Evolutionary conservation across 768 basidiomycete genomes (phyloP), one percentile per base, ranked within the genome.

Genomic region (Suillus discolor): DNA sequence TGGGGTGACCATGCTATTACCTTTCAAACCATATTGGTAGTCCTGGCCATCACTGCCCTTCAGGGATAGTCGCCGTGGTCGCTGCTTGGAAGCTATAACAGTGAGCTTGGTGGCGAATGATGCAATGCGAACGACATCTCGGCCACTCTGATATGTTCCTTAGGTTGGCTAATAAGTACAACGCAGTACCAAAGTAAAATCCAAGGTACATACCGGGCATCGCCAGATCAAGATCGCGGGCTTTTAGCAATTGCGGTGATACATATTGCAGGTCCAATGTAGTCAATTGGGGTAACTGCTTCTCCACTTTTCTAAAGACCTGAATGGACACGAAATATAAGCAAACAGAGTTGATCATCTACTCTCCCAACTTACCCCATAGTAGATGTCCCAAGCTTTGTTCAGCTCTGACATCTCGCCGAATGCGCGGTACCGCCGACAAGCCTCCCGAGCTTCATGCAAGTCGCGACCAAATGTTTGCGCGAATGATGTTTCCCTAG

Each of bases 311-410:
- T 78, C 94, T 93, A 84, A 99, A 99, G 39, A 98, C 92, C 93
- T 96, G 68, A 7, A 47, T 53, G 49, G 20, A 57, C 18, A 42
- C 18, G 12, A 36, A 18, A 15, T 15, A 66, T 55, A 39, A 53
- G 36, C 44, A 51, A 61, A 69, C 25, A 65, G 44, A 42, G 41
- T 59, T 15, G 23, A 44, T 62, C 61, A 25, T 20, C 16, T 44
- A 41, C 38, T 49, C 15, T 11, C 44, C 5, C 25, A n/a, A 76
- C 89, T 68, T 73, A 94, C 95, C 57, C 88, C 88, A 72, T 98
- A 99, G 78, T 99, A 99, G 34, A 98, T 96, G 72, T 99, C 97
- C 97, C 97, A 99, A 39, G 97, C 97, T 73, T 92, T 94, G 74
- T 99, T 97, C 57, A 99, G 80, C 73, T 98, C 95, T 60, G 87